Conservation (phyloP, 345 rosid species). For the Lepidium africanum region DNA sequence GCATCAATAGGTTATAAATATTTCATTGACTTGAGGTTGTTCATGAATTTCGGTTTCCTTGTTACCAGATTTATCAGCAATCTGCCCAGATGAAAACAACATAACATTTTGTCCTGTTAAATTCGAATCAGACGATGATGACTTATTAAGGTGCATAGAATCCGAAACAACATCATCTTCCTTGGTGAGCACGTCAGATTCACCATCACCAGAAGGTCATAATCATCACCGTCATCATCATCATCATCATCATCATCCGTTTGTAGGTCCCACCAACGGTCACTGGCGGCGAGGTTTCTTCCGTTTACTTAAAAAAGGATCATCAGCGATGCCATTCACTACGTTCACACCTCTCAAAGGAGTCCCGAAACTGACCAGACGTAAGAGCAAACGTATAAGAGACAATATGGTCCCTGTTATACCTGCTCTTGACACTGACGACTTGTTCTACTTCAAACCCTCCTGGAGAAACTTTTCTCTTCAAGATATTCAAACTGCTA, state of each 20-base stretch:
- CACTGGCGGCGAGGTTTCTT: constrained; percentile 54
- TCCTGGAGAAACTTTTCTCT: constrained; percentile 74
- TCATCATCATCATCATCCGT: constrained; percentile 8
- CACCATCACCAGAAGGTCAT: constrained; percentile 32
- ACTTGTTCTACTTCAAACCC: constrained; percentile 54
- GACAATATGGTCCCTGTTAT: constrained; percentile 44
- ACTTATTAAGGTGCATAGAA: constrained; percentile 30
- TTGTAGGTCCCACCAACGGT: constrained; percentile 7
- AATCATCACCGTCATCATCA: not conserved
- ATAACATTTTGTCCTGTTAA: not conserved
- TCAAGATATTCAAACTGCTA: constrained; percentile 60
- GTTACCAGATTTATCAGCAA: constrained; percentile 29
- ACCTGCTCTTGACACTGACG: constrained; percentile 50
- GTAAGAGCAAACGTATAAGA: constrained; percentile 53
- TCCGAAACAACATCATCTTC: constrained; percentile 36
- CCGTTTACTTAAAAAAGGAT: constrained; percentile 53
- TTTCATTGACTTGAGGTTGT: not conserved
- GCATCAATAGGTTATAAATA: not conserved
- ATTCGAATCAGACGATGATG: constrained; percentile 29
- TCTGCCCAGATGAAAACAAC: constrained; percentile 10
- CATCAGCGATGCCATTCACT: constrained; percentile 38
- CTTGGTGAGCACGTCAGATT: constrained; percentile 49
- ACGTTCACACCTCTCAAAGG: constrained; percentile 35
- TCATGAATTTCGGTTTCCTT: not conserved
- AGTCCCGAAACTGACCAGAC: constrained; percentile 58